Percentiles rank a stretch among this genome's conserved stretches.
Evolutionary conservation across 2,329 filamentous ascomycete genomes (phyloP).

Genomic region (Talaromyces sp.): DNA sequence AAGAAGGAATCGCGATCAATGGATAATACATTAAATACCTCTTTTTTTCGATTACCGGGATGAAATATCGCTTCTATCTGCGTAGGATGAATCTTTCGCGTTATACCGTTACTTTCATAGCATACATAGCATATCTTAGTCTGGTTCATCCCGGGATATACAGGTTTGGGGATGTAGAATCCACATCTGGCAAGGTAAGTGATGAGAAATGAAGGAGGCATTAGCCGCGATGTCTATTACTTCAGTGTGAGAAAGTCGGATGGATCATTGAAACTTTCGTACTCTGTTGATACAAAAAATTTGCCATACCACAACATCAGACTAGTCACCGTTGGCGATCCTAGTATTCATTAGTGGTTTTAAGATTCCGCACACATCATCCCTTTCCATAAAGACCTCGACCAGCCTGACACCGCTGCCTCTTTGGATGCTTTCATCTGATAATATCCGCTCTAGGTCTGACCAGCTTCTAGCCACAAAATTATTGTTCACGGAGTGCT

Average conservation of each 20-base stretch:
- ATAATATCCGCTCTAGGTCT: slow-evolving; percentile 12
- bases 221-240: not conserved
- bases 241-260: too few relatives aligned
- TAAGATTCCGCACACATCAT: slow-evolving; percentile 2
- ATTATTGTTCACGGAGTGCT: not conserved
- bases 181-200: not conserved
- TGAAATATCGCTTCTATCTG: too few relatives aligned
- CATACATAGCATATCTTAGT: too few relatives aligned
- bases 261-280: not conserved
- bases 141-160: too few relatives aligned
- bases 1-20: too few relatives aligned
- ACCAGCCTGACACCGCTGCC: not conserved
- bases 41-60: too few relatives aligned
- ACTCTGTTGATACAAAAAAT: not conserved
- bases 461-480: slow-evolving; percentile 6
- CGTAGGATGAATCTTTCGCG: too few relatives aligned
- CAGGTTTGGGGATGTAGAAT: not conserved
- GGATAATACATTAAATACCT: too few relatives aligned
- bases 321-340: slow-evolving; percentile 3
- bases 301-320: not conserved
- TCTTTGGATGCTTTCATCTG: not conserved
- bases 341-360: not conserved
- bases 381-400: slow-evolving; percentile 17
- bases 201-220: not conserved
- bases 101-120: too few relatives aligned